Conservation (phyloP, 495 filamentous ascomycete species). For the Aspergillus campestris region DNA sequence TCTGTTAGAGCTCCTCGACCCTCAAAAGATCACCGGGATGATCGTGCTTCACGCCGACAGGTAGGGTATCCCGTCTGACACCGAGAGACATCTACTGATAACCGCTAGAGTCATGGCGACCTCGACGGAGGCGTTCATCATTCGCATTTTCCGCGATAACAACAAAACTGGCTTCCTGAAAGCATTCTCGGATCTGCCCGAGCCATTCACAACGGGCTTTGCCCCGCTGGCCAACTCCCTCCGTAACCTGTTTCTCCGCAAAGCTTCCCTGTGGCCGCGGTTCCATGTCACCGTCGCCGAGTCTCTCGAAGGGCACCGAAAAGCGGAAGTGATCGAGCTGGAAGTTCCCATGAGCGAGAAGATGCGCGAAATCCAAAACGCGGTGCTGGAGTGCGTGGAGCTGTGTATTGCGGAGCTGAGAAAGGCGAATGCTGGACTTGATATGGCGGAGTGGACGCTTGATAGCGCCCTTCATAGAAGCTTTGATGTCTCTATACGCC, state of each 20-base stretch:
- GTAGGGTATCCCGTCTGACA: slow-evolving; percentile 19
- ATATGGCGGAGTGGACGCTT: slow-evolving; percentile 96
- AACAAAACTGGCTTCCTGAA: slow-evolving; percentile 93
- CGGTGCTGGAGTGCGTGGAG: slow-evolving; percentile 93
- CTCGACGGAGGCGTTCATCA: slow-evolving; percentile 87
- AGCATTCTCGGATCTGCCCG: slow-evolving; percentile 90
- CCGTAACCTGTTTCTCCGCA: slow-evolving; percentile 84
- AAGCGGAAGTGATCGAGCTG: slow-evolving; percentile 93
- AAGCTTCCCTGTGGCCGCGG: slow-evolving; percentile 85
- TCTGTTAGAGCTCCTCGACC: slow-evolving; percentile 53
- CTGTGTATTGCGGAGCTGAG: slow-evolving; percentile 86
- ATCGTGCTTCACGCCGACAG: slow-evolving; percentile 83
- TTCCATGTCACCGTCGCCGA: slow-evolving; percentile 86
- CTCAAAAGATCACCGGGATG: slow-evolving; percentile 80
- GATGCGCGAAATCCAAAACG: slow-evolving; percentile 89
- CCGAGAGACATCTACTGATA: slow-evolving; percentile 5
- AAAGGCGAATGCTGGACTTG: slow-evolving; percentile 78
- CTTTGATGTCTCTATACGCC: slow-evolving; percentile 80
- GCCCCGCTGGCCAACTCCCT: slow-evolving; percentile 85
- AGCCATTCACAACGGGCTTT: slow-evolving; percentile 86
- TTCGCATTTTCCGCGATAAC: slow-evolving; percentile 85
- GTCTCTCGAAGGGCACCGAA: slow-evolving; percentile 81
- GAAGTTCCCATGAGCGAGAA: slow-evolving; percentile 94
- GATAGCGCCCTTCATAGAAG: slow-evolving; percentile 90
- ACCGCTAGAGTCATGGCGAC: slow-evolving; percentile 63